These are phyloP conservation scores for Starmerella floris DNA, from an alignment of 805 yeast species.

Conservation along the genomic window DNA sequence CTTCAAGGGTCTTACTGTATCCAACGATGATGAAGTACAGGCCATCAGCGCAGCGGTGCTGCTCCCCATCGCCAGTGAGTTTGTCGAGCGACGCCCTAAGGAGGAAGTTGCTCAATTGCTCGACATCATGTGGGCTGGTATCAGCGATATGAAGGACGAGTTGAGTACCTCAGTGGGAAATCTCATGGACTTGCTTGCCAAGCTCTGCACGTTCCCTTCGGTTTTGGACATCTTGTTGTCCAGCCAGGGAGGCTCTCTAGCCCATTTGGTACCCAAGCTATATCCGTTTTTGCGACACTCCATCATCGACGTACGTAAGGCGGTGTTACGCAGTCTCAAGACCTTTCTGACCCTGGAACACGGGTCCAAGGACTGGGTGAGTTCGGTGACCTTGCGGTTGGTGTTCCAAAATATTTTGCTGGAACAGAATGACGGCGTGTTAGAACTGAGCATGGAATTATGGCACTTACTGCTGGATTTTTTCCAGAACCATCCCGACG, in stretches of 20 bases:
- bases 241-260: slow-evolving; percentile 47
- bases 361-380: slow-evolving; percentile 53
- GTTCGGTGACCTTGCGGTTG: slow-evolving; percentile 57
- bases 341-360: slow-evolving; percentile 51
- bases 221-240: slow-evolving; percentile 60
- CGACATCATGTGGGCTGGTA: slow-evolving; percentile 78
- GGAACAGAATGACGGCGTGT: slow-evolving; percentile 71
- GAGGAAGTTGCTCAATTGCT: slow-evolving; percentile 35
- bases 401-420: slow-evolving; percentile 76
- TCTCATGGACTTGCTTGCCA: slow-evolving; percentile 85
- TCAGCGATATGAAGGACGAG: slow-evolving; percentile 78
- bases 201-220: slow-evolving; percentile 65
- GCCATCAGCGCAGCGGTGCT: slow-evolving; percentile 91
- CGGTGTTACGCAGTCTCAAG: slow-evolving; percentile 65
- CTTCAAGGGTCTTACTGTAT: slow-evolving; percentile 60
- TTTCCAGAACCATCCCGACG: background rate
- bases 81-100: slow-evolving; percentile 47
- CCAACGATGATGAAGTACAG: slow-evolving; percentile 86
- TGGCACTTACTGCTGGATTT: slow-evolving; percentile 40
- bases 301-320: slow-evolving; percentile 75
- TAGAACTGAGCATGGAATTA: slow-evolving; percentile 48
- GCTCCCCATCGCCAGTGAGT: slow-evolving; percentile 78
- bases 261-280: slow-evolving; percentile 69
- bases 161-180: slow-evolving; percentile 89
- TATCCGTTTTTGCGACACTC: slow-evolving; percentile 92